phyloP scores from a whole-genome alignment of 2,329 filamentous ascomycete genomes.

The Cordyceps fumosorosea region DNA sequence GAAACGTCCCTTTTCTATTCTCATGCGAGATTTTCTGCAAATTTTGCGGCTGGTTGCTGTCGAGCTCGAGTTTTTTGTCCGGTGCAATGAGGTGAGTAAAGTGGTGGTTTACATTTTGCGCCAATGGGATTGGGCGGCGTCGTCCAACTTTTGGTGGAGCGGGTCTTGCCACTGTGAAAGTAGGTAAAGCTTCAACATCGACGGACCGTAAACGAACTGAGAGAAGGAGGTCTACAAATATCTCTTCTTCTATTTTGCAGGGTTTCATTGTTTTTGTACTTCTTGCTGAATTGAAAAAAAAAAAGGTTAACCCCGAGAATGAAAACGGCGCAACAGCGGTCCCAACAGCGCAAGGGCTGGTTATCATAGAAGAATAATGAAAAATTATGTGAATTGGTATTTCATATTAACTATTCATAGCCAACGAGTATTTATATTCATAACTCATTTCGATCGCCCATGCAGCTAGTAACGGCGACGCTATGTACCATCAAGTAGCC shows the following conservation, averaged over 20 bases:
- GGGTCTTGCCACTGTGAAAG: not conserved
- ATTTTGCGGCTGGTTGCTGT: not conserved
- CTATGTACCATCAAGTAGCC: not conserved
- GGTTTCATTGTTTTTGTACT: too few species aligned
- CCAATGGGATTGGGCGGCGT: slow-evolving; percentile 10
- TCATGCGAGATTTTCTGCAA: not conserved
- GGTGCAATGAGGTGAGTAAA: slow-evolving; percentile 5
- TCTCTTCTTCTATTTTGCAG: too few species aligned
- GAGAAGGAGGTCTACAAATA: not conserved
- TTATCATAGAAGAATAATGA: not conserved
- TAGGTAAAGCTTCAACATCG: not conserved
- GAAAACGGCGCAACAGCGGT: not conserved
- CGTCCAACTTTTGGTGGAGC: slow-evolving; percentile 6
- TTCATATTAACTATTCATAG: not conserved
- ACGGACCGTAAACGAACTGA: too few species aligned
- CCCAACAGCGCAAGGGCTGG: not conserved
- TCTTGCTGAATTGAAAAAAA: too few species aligned
- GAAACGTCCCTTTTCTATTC: not conserved
- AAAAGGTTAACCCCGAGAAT: too few species aligned
- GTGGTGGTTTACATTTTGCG: slow-evolving; percentile 12
- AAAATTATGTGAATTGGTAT: not conserved
- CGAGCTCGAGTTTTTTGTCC: not conserved
- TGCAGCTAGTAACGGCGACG: not conserved
- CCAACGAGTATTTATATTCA: not conserved
- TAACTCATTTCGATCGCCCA: not conserved